Base-by-base conservation (phyloP, 2,329 filamentous ascomycete species). In the Claviceps sp. region DNA sequence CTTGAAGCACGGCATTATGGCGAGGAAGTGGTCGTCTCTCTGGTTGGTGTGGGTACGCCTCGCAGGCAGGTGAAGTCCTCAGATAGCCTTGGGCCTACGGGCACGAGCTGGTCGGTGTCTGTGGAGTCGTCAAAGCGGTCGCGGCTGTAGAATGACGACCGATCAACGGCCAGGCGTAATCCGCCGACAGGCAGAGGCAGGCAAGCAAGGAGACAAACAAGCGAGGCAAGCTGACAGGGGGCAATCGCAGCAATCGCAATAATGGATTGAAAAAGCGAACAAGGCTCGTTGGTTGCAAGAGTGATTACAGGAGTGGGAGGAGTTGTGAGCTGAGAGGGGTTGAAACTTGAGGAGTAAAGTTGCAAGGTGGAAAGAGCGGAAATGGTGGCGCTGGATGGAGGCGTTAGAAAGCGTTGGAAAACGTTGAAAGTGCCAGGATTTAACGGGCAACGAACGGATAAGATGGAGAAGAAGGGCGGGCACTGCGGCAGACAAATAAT, bases 1-100 rank as follows among this genome's bases (percentile, higher is more conserved):
- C 76, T 97, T 95, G 76, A 97, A 98, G 81, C 90, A 97, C 74
- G 93, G 93, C 93, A 82, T 82, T 65, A 65, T 78, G 65, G 63
- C 58, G 58, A 54, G 52, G 55, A 45, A 51, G 45, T 50, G 50
- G 50, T 36, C 16, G 47, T 16, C 47, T 36, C 4, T 36, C 40
- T 26, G 49, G 24, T 20, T 30, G 6, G 22, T 44, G 7, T 9
- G 37, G 36, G n/a, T 18, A 44, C 24, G 38, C 46, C 38, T 41
- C 42, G 30, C 47, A 20, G 20, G 30, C 44, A 43, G 18, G 24
- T 41, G 53, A 37, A 49, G 5, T 45, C 18, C 4, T 6, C 42
- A 18, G 42, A 37, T 24, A 13, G 16, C 20, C 22, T 14, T 49
- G 14, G 48, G 38, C 48, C n/a, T 47, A 30, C 47, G 22, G 44